Conservation (phyloP, 169 alveolate genomes). For the Cryptosporidium andersoni region DNA sequence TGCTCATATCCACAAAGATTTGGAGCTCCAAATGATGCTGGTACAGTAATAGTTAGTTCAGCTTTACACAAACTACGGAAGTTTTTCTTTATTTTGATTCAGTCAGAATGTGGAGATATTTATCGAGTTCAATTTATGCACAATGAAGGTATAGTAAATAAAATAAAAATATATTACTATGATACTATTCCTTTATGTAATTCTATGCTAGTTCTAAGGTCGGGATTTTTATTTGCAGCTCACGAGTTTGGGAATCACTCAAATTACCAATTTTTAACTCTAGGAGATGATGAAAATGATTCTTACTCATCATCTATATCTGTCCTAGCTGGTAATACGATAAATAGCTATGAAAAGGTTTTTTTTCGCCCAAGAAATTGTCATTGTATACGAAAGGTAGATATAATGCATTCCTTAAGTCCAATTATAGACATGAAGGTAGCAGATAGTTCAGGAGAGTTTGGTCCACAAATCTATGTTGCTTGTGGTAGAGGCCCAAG, state of each 20-base stretch:
- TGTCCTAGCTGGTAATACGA: slow-evolving; percentile 80
- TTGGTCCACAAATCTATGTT: slow-evolving; percentile 82
- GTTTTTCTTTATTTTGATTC: slow-evolving; percentile 91
- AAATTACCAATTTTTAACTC: slow-evolving; percentile 83
- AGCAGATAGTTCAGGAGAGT: slow-evolving; percentile 84
- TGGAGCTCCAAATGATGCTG: slow-evolving; percentile 87
- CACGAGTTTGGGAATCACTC: slow-evolving; percentile 96
- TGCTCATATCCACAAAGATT: slow-evolving; percentile 94
- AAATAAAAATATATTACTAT: slow-evolving; percentile 90
- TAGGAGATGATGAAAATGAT: slow-evolving; percentile 83
- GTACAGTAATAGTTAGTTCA: slow-evolving; percentile 86
- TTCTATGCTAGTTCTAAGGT: slow-evolving; percentile 91
- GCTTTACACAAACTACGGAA: slow-evolving; percentile 92
- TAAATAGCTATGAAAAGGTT: slow-evolving; percentile 69
- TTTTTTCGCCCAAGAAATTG: slow-evolving; percentile 91
- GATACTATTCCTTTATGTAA: slow-evolving; percentile 95
- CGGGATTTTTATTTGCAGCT: slow-evolving; percentile 96
- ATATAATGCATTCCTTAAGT: slow-evolving; percentile 91
- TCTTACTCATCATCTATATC: slow-evolving; percentile 90
- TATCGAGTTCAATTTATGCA: slow-evolving; percentile 84
- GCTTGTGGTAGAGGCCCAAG: slow-evolving; percentile 96
- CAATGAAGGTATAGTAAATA: slow-evolving; percentile 88
- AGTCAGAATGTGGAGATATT: slow-evolving; percentile 95
- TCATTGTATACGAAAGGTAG: slow-evolving; percentile 87
- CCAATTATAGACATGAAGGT: slow-evolving; percentile 95